Evolutionary conservation across 2,329 filamentous ascomycete species (phyloP).

Genomic region (Cladosporium sp.): DNA sequence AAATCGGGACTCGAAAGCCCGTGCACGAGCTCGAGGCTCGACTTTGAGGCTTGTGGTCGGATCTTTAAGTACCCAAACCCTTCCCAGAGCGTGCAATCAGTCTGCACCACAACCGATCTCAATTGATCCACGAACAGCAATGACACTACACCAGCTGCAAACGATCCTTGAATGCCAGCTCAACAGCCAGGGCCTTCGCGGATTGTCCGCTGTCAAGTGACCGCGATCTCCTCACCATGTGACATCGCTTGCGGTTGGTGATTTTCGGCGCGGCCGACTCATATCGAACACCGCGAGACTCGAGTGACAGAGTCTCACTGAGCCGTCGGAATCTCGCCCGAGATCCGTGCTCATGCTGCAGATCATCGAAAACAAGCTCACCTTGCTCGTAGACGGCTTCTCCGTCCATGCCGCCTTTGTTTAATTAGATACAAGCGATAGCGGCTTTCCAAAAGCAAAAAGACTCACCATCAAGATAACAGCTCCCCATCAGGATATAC

Average conservation of each 20-base stretch:
- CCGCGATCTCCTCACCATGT: not conserved
- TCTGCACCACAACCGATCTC: no score
- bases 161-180: not conserved
- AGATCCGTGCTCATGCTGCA: no score
- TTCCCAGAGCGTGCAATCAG: no score
- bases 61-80: no score
- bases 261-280: no score
- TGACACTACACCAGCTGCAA: not conserved
- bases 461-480: not conserved
- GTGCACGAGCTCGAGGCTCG: not conserved
- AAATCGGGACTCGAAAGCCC: not conserved
- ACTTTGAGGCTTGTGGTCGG: not conserved
- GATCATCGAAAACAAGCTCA: not conserved
- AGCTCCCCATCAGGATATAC: not conserved
- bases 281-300: no score
- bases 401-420: not conserved
- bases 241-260: no score
- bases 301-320: no score
- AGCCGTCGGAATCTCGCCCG: no score
- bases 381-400: not conserved
- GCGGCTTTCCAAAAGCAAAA: not conserved
- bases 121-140: no score
- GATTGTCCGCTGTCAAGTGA: not conserved
- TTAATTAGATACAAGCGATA: not conserved
- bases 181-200: not conserved